A percentile compares a stretch with the other conserved stretches of the same genome.
Conservation (phyloP, 108 stramenopile genomes). For the Nitzschia sp. region DNA sequence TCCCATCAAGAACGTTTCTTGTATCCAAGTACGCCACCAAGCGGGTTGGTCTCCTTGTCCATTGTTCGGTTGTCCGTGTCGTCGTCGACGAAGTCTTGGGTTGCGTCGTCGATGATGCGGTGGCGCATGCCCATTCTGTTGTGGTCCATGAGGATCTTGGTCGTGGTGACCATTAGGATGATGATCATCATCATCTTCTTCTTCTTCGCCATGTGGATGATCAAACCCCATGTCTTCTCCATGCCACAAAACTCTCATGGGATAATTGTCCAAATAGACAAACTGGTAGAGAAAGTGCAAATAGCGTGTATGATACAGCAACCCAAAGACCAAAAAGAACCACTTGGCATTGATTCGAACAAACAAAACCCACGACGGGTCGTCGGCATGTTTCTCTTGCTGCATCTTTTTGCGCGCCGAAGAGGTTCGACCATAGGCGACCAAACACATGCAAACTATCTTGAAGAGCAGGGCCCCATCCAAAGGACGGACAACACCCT, state of each 20-base stretch:
- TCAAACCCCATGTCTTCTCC: conserved; percentile 24
- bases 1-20: neutral
- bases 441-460: conserved; percentile 33
- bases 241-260: conserved; percentile 22
- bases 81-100: neutral
- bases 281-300: conserved; percentile 39
- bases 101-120: neutral
- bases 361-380: neutral
- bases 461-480: conserved; percentile 43
- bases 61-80: neutral
- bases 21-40: neutral
- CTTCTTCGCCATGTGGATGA: neutral
- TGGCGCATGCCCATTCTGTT: neutral
- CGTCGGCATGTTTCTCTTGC: neutral
- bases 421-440: conserved; percentile 23
- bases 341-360: no score
- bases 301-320: conserved; percentile 38
- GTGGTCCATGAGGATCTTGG: neutral
- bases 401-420: conserved; percentile 7
- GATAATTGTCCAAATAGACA: conserved; percentile 33
- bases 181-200: neutral
- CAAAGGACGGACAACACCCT: conserved; percentile 20
- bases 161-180: conserved; percentile 1
- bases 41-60: neutral
- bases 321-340: conserved; percentile 24